Evolutionary conservation across 306 rosid species (phyloP), one percentile per base, ranked within the genome.

Genomic region (Cucurbita pepo): DNA sequence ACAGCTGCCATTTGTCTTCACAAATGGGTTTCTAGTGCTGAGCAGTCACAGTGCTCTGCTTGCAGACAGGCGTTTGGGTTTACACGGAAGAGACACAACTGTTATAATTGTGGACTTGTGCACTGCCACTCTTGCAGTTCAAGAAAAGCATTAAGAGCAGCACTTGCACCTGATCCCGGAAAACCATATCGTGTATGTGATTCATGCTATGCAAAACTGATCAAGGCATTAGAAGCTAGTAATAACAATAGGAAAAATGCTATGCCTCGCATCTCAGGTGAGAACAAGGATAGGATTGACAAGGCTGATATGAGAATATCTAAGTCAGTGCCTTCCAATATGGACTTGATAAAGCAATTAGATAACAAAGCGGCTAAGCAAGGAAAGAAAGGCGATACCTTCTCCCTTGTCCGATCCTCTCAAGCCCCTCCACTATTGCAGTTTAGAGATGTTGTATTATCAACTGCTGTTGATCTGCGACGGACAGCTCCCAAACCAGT

Each of bases 101-200:
- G 99, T 79, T 95, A 95, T 82, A 91, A 95, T 66, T 95, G 99
- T 82, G 99, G 99, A 78, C 97, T 95, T 73, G 99, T 91, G 65
- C 99, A 95, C 71, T 95, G 99, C 89, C 99, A 95, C 85, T 85
- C 99, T 8, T 95, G 99, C 75, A 95, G 96, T 84, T 91, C 99
- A 58, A 88, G 85, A 76, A 95, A 95, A 83, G 95, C 92, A 75
- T 80, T 86, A 72, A 88, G 97, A 77, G 99, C 97, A 19, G 95
- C 97, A 34, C 81, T 85, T 64, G 86, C 99, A 60, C 99, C 99
- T 54, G 86, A 87, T 76, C 96, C 97, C 6, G 85, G 85, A 51
- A 95, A 95, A 86, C 88, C 88, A 15, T 86, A 88, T 78, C 96
- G 99, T 53, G 99, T 95, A 18, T 95, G 99, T 76, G 99, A 95